Percentiles rank a stretch among this genome's conserved stretches.
Conservation (phyloP, 2,329 filamentous ascomycete genomes). For the Diaporthe citrichinensis region DNA sequence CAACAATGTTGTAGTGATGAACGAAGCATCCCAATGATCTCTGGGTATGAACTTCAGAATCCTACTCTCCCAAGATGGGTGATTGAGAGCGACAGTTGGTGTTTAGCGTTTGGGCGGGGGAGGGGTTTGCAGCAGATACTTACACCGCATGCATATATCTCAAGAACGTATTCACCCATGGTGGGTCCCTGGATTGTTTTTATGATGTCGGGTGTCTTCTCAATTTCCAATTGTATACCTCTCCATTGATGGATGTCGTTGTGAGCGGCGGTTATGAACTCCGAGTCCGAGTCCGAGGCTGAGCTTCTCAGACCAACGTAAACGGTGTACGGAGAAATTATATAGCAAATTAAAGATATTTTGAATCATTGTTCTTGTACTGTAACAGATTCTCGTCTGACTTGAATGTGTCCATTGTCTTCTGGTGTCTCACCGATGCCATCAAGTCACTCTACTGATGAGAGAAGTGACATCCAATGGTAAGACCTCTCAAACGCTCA, state of each 20-base stretch:
- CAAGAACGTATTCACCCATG: constrained; percentile 21
- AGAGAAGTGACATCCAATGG: too few relatives aligned
- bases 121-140: neutral
- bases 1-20: fast-evolving
- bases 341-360: neutral
- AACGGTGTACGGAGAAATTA: neutral
- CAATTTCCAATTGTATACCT: neutral
- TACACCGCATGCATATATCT: constrained; percentile 27
- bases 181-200: fast-evolving
- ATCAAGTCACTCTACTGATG: neutral
- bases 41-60: neutral
- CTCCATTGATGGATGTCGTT: neutral
- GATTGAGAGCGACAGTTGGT: neutral
- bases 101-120: too few relatives aligned
- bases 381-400: neutral
- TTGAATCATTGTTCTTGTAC: neutral
- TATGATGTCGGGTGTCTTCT: neutral
- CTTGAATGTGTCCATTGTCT: neutral
- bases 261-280: neutral
- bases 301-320: neutral
- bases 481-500: too few relatives aligned
- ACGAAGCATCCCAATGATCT: fast-evolving
- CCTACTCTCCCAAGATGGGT: neutral
- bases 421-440: neutral
- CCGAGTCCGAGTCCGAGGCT: neutral